Percentiles rank a stretch among this genome's conserved stretches.
phyloP scores from a whole-genome alignment of 202 grass and related monocot species.

The Musa balbisiana region DNA sequence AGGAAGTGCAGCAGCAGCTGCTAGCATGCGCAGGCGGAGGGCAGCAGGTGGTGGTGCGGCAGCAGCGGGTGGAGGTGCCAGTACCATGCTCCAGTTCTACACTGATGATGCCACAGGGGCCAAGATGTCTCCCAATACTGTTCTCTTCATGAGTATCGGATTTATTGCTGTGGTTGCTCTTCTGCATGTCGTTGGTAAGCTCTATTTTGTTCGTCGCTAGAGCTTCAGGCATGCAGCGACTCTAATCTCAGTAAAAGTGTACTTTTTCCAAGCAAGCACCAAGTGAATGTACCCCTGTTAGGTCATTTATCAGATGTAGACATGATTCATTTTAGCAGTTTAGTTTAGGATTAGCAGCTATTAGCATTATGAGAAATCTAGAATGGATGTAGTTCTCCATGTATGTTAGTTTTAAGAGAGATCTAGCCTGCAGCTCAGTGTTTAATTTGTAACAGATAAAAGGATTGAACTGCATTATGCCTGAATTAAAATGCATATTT shows the following conservation, averaged over 20 bases:
- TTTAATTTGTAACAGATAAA: no score
- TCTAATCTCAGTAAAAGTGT: not conserved
- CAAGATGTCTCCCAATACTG: constrained; percentile 85
- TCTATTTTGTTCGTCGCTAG: constrained; percentile 38
- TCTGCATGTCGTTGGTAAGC: constrained; percentile 88
- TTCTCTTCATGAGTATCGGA: constrained; percentile 89
- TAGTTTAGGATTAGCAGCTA: no score
- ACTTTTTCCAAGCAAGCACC: no score
- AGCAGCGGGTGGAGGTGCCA: constrained; percentile 46
- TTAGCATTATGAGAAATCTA: no score
- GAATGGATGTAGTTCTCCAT: no score
- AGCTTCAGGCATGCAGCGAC: not conserved
- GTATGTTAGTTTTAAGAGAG: no score
- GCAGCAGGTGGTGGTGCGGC: constrained; percentile 29
- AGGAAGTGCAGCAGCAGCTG: constrained; percentile 73
- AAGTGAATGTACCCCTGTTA: no score
- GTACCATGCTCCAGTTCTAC: constrained; percentile 96
- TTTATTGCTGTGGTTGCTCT: constrained; percentile 68
- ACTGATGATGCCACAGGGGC: constrained; percentile 65
- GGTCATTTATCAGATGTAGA: no score
- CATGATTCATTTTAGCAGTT: no score
- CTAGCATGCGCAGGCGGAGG: constrained; percentile 69
- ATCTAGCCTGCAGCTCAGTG: no score
- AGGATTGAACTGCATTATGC: no score
- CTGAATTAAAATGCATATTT: no score